Base-by-base conservation (phyloP, 306 rosid species). In the Cucumis hystrix region DNA sequence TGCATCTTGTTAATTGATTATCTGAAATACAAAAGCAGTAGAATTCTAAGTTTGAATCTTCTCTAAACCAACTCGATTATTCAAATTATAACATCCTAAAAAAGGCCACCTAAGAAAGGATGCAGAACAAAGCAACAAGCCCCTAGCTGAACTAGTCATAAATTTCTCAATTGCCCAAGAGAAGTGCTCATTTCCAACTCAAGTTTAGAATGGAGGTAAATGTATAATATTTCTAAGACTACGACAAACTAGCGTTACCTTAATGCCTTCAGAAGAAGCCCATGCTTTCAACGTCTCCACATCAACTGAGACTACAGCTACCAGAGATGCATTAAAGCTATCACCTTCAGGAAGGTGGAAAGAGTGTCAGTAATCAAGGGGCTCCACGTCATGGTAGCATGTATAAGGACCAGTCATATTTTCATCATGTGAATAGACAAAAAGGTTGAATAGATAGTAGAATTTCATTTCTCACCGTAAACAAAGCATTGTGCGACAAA, bases 241-340 rank as follows among this genome's bases (percentile, higher is more conserved):
- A 47, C 20, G 71, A n/a, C 40, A 54, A 64, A 55, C 62, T 13
- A 78, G 11, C 40, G 54, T 70, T 70, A 81, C 99, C 99, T 68
- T 75, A 73, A 96, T 79, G 84, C 97, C 92, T 87, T 85, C 86
- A 30, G 91, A 87, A 84, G 87, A 85, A 65, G 98, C 99, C 98
- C 99, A 96, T 61, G 89, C 88, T 86, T 87, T 85, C 75, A 96
- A 83, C 30, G 82, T 79, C 83, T 91, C 99, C 70, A 11, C 89
- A 71, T 96, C 99, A 80, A 91, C 98, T 0, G 94, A 79, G 82
- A 96, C 84, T 83, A 96, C 68, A 79, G 98, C 92, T 54, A 96
- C 97, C 83, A 96, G 85, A 75, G 87, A 83, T 77, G 99, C 83
- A 88, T 91, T 96, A 61, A 96, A 67, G 91, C 99, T 95, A 86